Percentiles rank a stretch among this genome's conserved stretches.
Conservation (phyloP, 2,329 filamentous ascomycete species). For the Fusarium sp. region DNA sequence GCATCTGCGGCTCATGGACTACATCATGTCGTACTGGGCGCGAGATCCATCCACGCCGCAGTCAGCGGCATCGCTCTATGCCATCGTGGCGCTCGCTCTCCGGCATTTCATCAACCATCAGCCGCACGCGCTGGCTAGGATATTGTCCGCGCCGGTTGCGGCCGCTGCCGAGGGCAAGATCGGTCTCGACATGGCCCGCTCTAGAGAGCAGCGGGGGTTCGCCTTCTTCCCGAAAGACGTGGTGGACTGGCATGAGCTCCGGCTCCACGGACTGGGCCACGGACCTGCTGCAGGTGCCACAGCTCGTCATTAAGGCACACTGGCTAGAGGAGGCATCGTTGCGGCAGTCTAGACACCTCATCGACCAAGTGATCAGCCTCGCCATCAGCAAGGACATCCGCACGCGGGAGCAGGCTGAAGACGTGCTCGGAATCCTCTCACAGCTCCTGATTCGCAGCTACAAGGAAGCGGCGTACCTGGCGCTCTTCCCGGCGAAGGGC, state of each 20-base stretch:
- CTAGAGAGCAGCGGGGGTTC: constrained; percentile 12
- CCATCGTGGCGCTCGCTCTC: constrained; percentile 8
- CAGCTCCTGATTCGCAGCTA: constrained; percentile 3
- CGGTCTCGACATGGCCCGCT: constrained; percentile 13
- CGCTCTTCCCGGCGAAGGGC: constrained; percentile 9
- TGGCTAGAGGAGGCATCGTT: constrained; percentile 11
- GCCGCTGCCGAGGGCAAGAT: constrained; percentile 13
- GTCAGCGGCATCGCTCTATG: constrained; percentile 8
- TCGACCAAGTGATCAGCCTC: constrained; percentile 11
- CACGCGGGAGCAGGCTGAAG: constrained; percentile 8
- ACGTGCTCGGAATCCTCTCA: constrained; percentile 8
- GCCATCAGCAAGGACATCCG: constrained; percentile 8
- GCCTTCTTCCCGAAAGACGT: constrained; percentile 17
- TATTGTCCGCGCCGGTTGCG: constrained; percentile 1
- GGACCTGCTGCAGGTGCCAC: constrained; percentile 12
- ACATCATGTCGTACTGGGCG: constrained; percentile 15
- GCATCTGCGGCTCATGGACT: constrained; percentile 11
- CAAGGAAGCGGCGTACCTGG: not conserved
- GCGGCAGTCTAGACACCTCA: constrained; percentile 10
- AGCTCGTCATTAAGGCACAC: constrained; percentile 11
- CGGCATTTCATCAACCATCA: constrained; percentile 10
- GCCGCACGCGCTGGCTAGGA: constrained; percentile 9
- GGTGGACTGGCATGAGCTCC: constrained; percentile 13
- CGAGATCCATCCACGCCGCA: constrained; percentile 4
- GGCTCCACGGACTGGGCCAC: constrained; percentile 12